Evolutionary conservation across 345 rosid species (phyloP).

Genomic region (Moringa oleifera): DNA sequence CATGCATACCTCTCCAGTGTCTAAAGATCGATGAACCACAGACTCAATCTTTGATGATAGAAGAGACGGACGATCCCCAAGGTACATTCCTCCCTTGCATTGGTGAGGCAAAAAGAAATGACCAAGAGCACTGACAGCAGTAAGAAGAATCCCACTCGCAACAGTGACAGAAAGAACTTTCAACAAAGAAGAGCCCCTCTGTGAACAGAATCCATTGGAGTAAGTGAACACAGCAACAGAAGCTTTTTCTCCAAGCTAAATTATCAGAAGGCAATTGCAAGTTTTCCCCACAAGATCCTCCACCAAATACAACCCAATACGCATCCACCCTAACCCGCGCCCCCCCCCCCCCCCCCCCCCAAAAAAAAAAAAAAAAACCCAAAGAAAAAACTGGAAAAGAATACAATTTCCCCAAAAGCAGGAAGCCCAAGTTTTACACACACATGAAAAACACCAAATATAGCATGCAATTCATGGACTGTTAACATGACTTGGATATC

Average conservation of each 20-base stretch:
- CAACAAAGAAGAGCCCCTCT: conserved; percentile 52
- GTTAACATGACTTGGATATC: no score
- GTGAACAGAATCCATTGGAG: conserved; percentile 25
- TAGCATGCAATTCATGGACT: no score
- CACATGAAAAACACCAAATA: no score
- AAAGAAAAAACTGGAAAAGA: no score
- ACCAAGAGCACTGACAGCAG: conserved; percentile 37
- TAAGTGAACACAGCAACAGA: not conserved
- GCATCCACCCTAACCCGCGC: no score
- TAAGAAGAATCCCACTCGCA: conserved; percentile 65
- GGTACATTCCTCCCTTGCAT: conserved; percentile 29
- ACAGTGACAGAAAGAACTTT: conserved; percentile 43
- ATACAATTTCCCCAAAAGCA: no score
- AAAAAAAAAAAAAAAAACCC: no score
- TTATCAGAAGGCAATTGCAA: not conserved
- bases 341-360: no score
- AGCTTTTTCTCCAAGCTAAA: not conserved
- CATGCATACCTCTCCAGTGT: conserved; percentile 45
- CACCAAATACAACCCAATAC: not conserved
- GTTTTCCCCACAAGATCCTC: not conserved
- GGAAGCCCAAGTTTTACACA: no score
- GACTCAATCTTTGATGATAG: conserved; percentile 33
- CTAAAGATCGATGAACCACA: conserved; percentile 32
- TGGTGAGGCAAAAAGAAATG: conserved; percentile 40
- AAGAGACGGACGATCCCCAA: conserved; percentile 23